These are phyloP conservation scores for Chlorella sp. DNA, from an alignment of 139 green algal species.

Conservation along the genomic window DNA sequence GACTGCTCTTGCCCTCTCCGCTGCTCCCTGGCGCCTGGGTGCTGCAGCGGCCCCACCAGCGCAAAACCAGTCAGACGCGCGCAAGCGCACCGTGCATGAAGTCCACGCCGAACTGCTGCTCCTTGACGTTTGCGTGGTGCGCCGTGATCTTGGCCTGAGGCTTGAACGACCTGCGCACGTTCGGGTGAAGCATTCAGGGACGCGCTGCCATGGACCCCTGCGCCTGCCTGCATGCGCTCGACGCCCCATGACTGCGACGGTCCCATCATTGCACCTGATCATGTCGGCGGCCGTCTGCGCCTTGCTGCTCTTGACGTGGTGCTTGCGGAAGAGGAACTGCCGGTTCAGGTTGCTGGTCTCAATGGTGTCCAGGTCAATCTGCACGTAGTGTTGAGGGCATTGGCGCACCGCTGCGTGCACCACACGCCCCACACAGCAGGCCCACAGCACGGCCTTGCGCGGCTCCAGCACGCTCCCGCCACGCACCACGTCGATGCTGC, in stretches of 20 bases:
- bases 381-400: background rate
- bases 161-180: conserved; percentile 19
- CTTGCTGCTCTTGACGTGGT: conserved; percentile 93
- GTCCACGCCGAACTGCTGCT: conserved; percentile 70
- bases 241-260: no score
- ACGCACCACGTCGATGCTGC: conserved; percentile 80
- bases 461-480: background rate
- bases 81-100: conserved; percentile 79
- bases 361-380: conserved; percentile 99
- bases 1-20: no score
- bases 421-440: no score
- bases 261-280: no score
- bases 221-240: no score
- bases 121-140: conserved; percentile 79
- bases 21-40: no score
- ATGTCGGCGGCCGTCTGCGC: conserved; percentile 79
- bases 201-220: no score
- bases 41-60: no score
- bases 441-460: no score
- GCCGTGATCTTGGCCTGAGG: conserved; percentile 55
- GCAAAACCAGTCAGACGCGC: no score
- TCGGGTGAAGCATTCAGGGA: background rate
- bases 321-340: conserved; percentile 96
- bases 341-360: conserved; percentile 97
- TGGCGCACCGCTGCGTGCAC: no score